Percentiles rank a stretch among this genome's conserved stretches.
Conservation (phyloP, 495 filamentous ascomycete genomes). For the Tuber aestivum region DNA sequence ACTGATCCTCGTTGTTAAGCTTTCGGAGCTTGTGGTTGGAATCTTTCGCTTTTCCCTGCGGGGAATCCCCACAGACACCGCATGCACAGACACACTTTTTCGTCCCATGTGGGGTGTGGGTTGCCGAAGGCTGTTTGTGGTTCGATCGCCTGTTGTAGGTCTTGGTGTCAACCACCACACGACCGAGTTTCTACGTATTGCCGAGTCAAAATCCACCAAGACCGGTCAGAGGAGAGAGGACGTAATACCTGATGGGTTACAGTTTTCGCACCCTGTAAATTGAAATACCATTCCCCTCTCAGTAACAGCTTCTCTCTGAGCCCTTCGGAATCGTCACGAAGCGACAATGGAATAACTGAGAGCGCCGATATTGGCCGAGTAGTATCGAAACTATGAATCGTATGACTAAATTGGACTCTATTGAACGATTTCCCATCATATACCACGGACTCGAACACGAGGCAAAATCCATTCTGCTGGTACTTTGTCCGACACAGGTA, state of each 20-base stretch:
- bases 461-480: slow-evolving; percentile 39
- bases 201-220: neutral
- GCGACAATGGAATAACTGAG: neutral
- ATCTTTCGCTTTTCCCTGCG: neutral
- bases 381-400: neutral
- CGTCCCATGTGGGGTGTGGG: neutral
- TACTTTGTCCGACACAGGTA: slow-evolving; percentile 7
- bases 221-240: neutral
- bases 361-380: neutral
- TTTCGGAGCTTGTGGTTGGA: neutral
- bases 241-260: neutral
- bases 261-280: neutral
- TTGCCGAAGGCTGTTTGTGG: neutral
- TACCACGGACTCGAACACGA: slow-evolving; percentile 35
- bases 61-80: neutral
- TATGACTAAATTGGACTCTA: neutral
- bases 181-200: neutral
- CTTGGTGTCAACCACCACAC: neutral
- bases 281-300: neutral
- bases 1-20: neutral
- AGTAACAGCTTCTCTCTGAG: neutral
- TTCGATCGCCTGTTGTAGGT: neutral
- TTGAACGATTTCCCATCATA: slow-evolving; percentile 16
- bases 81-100: neutral
- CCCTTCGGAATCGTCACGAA: neutral